Base-by-base conservation (phyloP, 768 basidiomycete species). In the Tricholomella constricta region DNA sequence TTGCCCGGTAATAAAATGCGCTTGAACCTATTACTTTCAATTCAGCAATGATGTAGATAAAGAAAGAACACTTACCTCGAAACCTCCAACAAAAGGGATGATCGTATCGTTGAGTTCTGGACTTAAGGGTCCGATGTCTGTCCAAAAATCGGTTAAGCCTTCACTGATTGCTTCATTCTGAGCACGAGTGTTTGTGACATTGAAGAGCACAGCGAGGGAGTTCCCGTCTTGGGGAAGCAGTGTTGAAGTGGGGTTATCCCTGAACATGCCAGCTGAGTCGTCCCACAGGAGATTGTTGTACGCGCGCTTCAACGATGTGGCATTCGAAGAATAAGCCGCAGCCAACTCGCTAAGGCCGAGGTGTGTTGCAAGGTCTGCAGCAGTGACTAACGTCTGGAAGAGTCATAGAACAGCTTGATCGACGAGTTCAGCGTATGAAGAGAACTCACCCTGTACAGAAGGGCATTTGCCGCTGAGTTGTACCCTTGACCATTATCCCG, bases 91-190 rank as follows among this genome's bases (percentile, higher is more conserved):
- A 61, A 81, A 81, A 7, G 79, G 79, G 27, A 76, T 77, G 22
- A 81, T 78, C 0, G 76, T 81, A 53, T 79, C 77, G 14, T 78
- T 76, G 12, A 81, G 64, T 63, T 81, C 79, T 2, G 79, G 78
- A 25, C 71, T 75, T 9, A 80, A 57, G 0, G 78, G 71, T 2
- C 79, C 79, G 20, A 79, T 70, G 6, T 72, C 71, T 29, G 76
- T 78, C 79, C 79, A 81, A 54, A 79, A 78, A 32, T 62, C 62
- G 12, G 71, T 74, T 34, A 81, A 65, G 3, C 77, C 78, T 31
- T 67, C 26, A 54, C 78, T 80, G 17, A 81, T 67, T 2, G 71
- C 69, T 23, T 62, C 47, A n/a, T 73, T 74, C 51, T 79, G 78
- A 7, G 67, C 67, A 2, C 59, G 45, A 1, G 66, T 65, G 7